Base-by-base conservation (phyloP, 768 basidiomycete species). In the Russula vinacea region DNA sequence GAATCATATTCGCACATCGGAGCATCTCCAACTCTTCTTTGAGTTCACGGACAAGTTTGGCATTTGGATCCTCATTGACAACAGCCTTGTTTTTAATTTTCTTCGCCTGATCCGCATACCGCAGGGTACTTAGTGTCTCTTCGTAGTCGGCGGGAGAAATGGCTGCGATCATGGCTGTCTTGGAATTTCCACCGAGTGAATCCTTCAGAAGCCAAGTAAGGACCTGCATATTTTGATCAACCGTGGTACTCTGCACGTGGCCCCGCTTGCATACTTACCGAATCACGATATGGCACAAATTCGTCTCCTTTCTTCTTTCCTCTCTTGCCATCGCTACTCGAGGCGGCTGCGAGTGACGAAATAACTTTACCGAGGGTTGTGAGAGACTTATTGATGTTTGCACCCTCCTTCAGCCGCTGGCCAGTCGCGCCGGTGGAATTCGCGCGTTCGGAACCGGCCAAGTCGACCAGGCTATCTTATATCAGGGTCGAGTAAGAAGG, bases 81-180 rank as follows among this genome's bases (percentile, higher is more conserved):
- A 98, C 86, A 17, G 97, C 96, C 79, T 98, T 96, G 77, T 98
- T 99, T 87, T 95, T 98, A 78, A 99, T 99, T 87, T 96, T 96
- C 88, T 99, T 99, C 39, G 96, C 95, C 74, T 93, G 93, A 81
- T 97, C 94, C 70, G 97, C 97, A 76, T 99, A 98, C 6, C 97
- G 90, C 63, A 99, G 79, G 2, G 96, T 98, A 76, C 93, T 93
- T 66, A 98, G 79, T 17, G 96, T 98, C 76, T 98, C 96, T 69
- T 98, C 96, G 72, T 98, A 98, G 77, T 98, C 94, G 52, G 94
- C 95, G n/a, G 94, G 95, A 51, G 94, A 87, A 66, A 99, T 98
- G 44, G 97, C 97, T 56, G 97, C 97, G 68, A 99, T 98, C 97
- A 99, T 98, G 5, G 96, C 94, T 5, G 96, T 99, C 79, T 97